Evolutionary conservation across 768 basidiomycete genomes (phyloP).

Genomic region (Tephrocybe sp.): DNA sequence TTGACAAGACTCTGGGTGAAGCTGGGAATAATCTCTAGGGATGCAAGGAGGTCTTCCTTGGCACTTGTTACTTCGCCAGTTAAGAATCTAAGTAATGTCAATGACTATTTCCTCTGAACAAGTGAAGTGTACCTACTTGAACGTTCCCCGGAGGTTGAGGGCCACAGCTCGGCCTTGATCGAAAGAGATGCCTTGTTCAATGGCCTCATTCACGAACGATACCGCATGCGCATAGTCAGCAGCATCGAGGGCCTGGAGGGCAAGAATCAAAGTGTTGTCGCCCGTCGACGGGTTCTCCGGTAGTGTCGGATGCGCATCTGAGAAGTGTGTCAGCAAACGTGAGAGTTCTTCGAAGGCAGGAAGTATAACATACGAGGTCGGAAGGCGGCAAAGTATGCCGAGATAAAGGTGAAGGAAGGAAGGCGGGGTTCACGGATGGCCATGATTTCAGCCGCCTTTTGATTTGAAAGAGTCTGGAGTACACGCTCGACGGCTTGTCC

Average conservation of each 20-base stretch:
- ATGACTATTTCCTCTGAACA: neutral
- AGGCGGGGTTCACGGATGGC: slow-evolving; percentile 73
- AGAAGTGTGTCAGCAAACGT: neutral
- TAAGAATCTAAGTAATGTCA: slow-evolving; percentile 62
- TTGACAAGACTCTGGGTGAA: slow-evolving; percentile 93
- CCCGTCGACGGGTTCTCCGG: slow-evolving; percentile 77
- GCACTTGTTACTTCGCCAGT: slow-evolving; percentile 80
- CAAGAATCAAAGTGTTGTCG: slow-evolving; percentile 78
- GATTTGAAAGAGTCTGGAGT: slow-evolving; percentile 73
- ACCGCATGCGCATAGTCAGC: slow-evolving; percentile 82
- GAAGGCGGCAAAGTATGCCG: slow-evolving; percentile 97
- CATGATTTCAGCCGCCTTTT: slow-evolving; percentile 73
- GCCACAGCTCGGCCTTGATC: slow-evolving; percentile 79
- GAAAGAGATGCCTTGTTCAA: slow-evolving; percentile 84
- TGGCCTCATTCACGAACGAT: slow-evolving; percentile 76
- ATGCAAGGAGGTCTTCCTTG: slow-evolving; percentile 78
- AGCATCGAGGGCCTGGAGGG: slow-evolving; percentile 80
- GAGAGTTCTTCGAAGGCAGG: neutral
- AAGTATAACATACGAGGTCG: slow-evolving; percentile 61
- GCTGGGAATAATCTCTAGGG: slow-evolving; percentile 60
- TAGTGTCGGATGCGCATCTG: slow-evolving; percentile 66
- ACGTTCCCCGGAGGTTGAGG: slow-evolving; percentile 90
- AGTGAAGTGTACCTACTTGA: slow-evolving; percentile 62
- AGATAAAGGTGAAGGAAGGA: slow-evolving; percentile 89
- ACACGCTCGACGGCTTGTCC: slow-evolving; percentile 88